Base-by-base conservation (phyloP, 495 filamentous ascomycete genomes). In the Schizothecium vesticola region DNA sequence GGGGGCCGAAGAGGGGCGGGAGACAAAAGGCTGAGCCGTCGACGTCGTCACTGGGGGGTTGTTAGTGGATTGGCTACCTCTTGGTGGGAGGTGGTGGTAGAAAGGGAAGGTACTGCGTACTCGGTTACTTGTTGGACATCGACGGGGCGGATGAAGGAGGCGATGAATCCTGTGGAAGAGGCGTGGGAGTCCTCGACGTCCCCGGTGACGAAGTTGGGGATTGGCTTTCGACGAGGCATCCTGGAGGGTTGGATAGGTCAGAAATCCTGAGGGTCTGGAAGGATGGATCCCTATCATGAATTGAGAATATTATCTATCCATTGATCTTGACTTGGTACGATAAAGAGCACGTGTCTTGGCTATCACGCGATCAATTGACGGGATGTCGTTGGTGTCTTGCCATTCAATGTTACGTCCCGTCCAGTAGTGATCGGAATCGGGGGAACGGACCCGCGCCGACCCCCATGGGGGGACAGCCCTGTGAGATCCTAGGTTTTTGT, bases 1-100 rank as follows among this genome's bases (percentile, higher is more conserved):
- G 83, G 0, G 92, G 86, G 7, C 90, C 92, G 43, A 93, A 76
- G 3, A 90, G 77, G 0, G 95, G 96, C 23, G 86, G 85, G 11
- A 88, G 78, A 72, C 86, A 86, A 75, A 99, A 92, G 22, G 66
- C 66, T 2, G 33, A 56, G 61, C 61, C 57, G 24, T 62, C 31
- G 9, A 43, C 43, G 28, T 43, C 33, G 19, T 55, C 51, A 8
- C 12, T 24, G 61, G 21, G 31, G 19, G 29, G 13, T 3, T 29
- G 63, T 65, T 65, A 29, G 33, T 19, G 10, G 26, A n/a, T n/a
- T n/a, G n/a, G n/a, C n/a, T n/a, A n/a, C n/a, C n/a, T n/a, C n/a
- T n/a, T n/a, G 13, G 11, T 51, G 36, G 1, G 7, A 7, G n/a
- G 3, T 16, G 56, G 19, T 51, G 56, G 8, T 13, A 12, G 29